Percentiles rank a stretch among this genome's conserved stretches.
Evolutionary conservation across 2,329 filamentous ascomycete species (phyloP).

Genomic region (Diaporthe velutina): DNA sequence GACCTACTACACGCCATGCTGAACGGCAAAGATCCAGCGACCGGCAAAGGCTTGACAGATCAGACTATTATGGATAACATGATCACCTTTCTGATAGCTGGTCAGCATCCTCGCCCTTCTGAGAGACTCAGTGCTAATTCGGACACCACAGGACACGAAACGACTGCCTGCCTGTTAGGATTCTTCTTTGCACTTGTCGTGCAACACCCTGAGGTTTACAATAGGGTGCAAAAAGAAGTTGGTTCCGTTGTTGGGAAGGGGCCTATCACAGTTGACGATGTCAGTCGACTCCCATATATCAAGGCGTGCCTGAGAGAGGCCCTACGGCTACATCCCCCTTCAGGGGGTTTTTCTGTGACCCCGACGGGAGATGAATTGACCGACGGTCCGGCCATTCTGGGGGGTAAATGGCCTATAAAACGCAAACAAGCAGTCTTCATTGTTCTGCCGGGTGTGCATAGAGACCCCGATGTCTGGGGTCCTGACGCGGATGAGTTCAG

Average conservation of each 20-base stretch:
- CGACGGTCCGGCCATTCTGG: not conserved
- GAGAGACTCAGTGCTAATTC: not conserved
- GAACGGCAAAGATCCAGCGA: constrained; percentile 38
- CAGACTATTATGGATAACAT: constrained; percentile 40
- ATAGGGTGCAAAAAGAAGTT: constrained; percentile 40
- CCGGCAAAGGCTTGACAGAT: constrained; percentile 40
- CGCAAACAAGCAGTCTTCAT: not conserved
- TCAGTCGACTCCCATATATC: constrained; percentile 40
- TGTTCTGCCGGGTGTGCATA: constrained; percentile 39
- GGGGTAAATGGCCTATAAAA: not conserved
- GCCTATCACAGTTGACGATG: constrained; percentile 35
- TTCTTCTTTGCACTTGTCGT: constrained; percentile 40
- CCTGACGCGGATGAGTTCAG: constrained; percentile 39
- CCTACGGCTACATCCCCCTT: constrained; percentile 36
- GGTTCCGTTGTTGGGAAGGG: constrained; percentile 39
- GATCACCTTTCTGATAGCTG: constrained; percentile 35
- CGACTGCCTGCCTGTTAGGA: constrained; percentile 37
- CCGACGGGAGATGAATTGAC: not conserved
- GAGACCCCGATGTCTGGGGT: constrained; percentile 40
- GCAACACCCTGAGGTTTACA: constrained; percentile 37
- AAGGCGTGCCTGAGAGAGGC: constrained; percentile 40
- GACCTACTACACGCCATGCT: constrained; percentile 41
- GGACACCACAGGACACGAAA: constrained; percentile 39
- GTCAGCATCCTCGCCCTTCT: not conserved
- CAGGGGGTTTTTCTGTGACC: constrained; percentile 9